phyloP scores from a whole-genome alignment of 768 basidiomycete genomes.

The Lactifluus echinatus region DNA sequence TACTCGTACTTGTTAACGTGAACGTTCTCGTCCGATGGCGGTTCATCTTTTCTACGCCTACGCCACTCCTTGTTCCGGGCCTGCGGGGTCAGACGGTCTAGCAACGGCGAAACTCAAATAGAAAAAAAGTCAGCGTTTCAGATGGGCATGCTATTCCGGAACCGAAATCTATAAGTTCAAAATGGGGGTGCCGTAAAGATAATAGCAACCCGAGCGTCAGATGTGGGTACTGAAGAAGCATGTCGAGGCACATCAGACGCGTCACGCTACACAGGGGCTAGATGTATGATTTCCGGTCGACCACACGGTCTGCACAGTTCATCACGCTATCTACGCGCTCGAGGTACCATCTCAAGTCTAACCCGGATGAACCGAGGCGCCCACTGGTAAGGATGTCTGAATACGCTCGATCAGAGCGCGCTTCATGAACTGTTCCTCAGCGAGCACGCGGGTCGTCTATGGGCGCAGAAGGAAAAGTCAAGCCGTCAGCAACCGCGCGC shows the following conservation, averaged over 20 bases:
- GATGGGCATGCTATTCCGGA: not conserved
- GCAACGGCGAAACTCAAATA: not conserved
- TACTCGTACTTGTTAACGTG: not conserved
- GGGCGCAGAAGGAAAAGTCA: not conserved
- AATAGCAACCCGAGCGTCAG: not conserved
- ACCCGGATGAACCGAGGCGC: conserved; percentile 21
- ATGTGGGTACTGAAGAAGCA: not conserved
- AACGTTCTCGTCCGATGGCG: not conserved
- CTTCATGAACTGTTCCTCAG: conserved; percentile 96
- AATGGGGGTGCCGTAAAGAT: not conserved
- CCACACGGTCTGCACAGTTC: not conserved
- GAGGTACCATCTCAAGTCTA: conserved; percentile 7
- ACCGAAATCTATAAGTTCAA: not conserved
- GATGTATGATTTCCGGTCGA: not conserved
- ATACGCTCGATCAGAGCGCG: conserved; percentile 93
- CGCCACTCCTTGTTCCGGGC: conserved; percentile 6
- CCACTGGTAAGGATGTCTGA: conserved; percentile 47
- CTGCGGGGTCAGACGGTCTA: not conserved
- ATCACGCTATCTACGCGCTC: conserved; percentile 10
- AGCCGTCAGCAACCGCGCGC: conserved; percentile 7
- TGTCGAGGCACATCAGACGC: conserved; percentile 3
- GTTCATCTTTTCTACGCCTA: not conserved
- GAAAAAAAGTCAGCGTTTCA: not conserved
- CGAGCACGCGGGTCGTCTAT: conserved; percentile 76
- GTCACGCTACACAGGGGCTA: not conserved